Base-by-base conservation (phyloP, 1,284 basidiomycete species). In the Ustilago esculenta region DNA sequence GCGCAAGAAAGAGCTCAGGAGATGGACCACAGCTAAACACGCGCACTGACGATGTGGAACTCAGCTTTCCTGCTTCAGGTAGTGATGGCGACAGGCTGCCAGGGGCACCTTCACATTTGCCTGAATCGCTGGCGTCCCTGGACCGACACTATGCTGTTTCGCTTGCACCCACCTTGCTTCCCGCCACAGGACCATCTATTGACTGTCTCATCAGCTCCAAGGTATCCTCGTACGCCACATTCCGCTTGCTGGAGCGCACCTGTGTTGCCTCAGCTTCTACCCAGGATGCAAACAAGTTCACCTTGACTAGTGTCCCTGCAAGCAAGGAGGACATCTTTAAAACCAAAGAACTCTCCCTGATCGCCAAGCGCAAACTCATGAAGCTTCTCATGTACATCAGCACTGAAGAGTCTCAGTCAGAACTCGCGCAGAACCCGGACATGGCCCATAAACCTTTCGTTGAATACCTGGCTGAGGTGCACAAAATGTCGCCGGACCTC, bases 311-410 rank as follows among this genome's bases (percentile, higher is more conserved):
- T 25, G 94, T 98, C 0, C 95, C 95, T 0, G 88, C 89, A 24
- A 91, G 88, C 83, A 98, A 97, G 81, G 93, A 95, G 82, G 91
- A 93, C 61, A 87, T 98, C 20, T 97, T 98, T 86, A 93, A 91
- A 83, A 89, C 88, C 82, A 89, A 89, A 77, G 85, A 85, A 5
- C 86, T 97, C 12, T 86, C 86, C 4, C 85, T 98, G 6, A 82
- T 94, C 30, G 92, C 95, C 63, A 98, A 98, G 84, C 86, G 94
- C 36, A 86, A 90, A 33, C 84, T 98, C 33, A 98, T 98, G 91
- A 92, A 94, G 67, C 92, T 96, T 72, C 84, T 98, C 30, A 86
- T 75, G 37, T 63, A 71, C 44, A 63, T 70, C 12, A 70, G 60
- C 4, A 52, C 53, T 7, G 66, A 71, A 14, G 66, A 54, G 9